Evolutionary conservation across 306 rosid genomes (phyloP), one percentile per base, ranked within the genome.

Genomic region (Quercus variabilis): DNA sequence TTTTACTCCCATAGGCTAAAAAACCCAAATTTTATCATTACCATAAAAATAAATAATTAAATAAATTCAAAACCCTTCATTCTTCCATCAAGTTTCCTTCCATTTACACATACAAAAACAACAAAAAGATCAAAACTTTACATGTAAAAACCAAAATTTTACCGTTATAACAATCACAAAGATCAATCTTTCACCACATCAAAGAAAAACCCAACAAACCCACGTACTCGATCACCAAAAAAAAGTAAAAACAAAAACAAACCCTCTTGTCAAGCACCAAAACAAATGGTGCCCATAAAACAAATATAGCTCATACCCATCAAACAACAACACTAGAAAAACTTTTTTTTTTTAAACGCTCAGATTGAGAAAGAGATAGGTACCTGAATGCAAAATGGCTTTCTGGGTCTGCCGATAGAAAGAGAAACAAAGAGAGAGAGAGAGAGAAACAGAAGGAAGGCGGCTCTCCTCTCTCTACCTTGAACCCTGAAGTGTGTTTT

Each of bases 391-490:
- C 51, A 23, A 49, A 81, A 72, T 12, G 56, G 78, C 41, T 69
- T 77, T 55, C 76, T 25, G 79, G 73, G 70, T 71, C 78, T 73
- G 76, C 33, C 10, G 19, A 76, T 4, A 51, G 25, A 43, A 14
- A 6, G 59, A 6, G 30, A 57, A 41, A 49, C 43, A 26, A 58
- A 18, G 43, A 33, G 49, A 30, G 43, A 33, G 49, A 30, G 17
- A 58, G 23, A 35, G 58, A 17, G 25, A 30, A 59, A 38, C 19
- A 28, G 25, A 71, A 33, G 69, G 5, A 83, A 85, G 84, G 89
- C 87, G 83, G 85, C 83, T 71, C 74, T 25, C 78, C 69, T 46
- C 73, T 64, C 82, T 75, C 80, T 55, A 74, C 86, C 79, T 88
- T 83, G 75, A 75, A 83, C 51, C 26, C 19, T 31, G 65, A 69